Evolutionary conservation across 2,329 filamentous ascomycete genomes (phyloP).

Genomic region (Aspergillus aculeatus): DNA sequence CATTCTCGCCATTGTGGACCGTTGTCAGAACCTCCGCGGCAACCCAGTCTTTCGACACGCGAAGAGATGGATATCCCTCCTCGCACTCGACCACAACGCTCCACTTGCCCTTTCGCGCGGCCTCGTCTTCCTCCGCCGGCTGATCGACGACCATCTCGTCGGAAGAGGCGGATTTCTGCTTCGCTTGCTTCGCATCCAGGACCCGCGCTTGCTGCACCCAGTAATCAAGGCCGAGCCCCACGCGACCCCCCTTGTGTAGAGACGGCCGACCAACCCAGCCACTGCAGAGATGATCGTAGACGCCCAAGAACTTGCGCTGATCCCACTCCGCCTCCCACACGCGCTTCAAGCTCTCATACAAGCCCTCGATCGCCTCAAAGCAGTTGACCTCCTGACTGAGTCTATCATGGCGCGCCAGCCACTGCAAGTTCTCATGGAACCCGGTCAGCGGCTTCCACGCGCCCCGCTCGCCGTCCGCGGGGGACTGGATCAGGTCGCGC

Average conservation of each 20-base stretch:
- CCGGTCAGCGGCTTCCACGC: slow-evolving; percentile 39
- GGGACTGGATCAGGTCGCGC: slow-evolving; percentile 37
- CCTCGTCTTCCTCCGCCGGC: slow-evolving; percentile 18
- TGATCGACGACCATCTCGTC: slow-evolving; percentile 38
- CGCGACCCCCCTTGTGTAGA: slow-evolving; percentile 39
- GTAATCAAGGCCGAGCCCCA: slow-evolving; percentile 45
- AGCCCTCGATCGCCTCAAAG: slow-evolving; percentile 46
- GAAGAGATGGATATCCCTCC: slow-evolving; percentile 45
- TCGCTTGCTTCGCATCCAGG: slow-evolving; percentile 31
- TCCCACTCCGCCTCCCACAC: slow-evolving; percentile 45
- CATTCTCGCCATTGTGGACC: slow-evolving; percentile 23
- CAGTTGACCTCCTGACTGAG: slow-evolving; percentile 47
- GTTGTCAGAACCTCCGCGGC: slow-evolving; percentile 34
- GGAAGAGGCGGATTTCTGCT: slow-evolving; percentile 13
- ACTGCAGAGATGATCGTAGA: slow-evolving; percentile 42
- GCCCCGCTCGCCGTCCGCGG: slow-evolving; percentile 31
- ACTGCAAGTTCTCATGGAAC: slow-evolving; percentile 45
- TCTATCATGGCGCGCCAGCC: slow-evolving; percentile 46
- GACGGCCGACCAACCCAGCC: slow-evolving; percentile 43
- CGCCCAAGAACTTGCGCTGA: slow-evolving; percentile 28
- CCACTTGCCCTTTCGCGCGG: slow-evolving; percentile 31
- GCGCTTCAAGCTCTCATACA: slow-evolving; percentile 43
- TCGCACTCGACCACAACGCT: slow-evolving; percentile 45
- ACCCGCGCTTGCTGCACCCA: slow-evolving; percentile 41
- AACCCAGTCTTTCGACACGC: slow-evolving; percentile 47